Base-by-base conservation (phyloP, 192 early-diverging fungal genomes). In the Podila minutissima region DNA sequence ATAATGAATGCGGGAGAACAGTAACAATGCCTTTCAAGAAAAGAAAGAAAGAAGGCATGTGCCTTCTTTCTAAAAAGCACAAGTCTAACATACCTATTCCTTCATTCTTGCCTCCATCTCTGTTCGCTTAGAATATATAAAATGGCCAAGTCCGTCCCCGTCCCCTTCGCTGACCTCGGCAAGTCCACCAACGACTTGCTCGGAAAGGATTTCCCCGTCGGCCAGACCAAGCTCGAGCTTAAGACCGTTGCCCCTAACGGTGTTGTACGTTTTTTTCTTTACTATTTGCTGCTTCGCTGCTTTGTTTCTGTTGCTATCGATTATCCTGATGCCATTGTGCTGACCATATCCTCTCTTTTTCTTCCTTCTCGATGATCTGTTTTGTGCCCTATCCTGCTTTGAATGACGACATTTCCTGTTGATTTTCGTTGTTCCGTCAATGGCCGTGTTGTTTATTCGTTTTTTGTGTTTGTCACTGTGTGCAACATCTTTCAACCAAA, bases 241-340 rank as follows among this genome's bases (percentile, higher is more conserved):
- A 97, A 98, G 93, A 97, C 96, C 83, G 92, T 90, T 71, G 93
- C 97, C 69, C 86, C 95, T 67, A 98, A 96, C 87, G 97, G 97
- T 83, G 95, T 99, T 37, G 94, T 96, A 93, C 72, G 91, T 92
- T 32, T 92, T 32, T 46, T 2, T 9, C 11, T 41, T 0, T 41
- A 0, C 13, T 59, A n/a, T 65, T 50, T 57, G 26, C 24, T 59
- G 13, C 7, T 19, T 17, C 15, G 13, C 49, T 51, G 49, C 20
- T 51, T 51, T 51, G 20, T 51, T 15, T 17, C 3, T 51, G 15
- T 51, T 26, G 53, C 22, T 55, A n/a, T 55, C 17, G 53, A 55
- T 15, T 46, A 46, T 46, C 41, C 41, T 37, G 13, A 15, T 15
- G 41, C 15, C 3, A 46, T 46, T 46, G 41, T 46, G 41, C 53